These are phyloP conservation scores for Ophiostoma sp. DNA, from an alignment of 2,329 filamentous ascomycete genomes.

Conservation along the genomic window DNA sequence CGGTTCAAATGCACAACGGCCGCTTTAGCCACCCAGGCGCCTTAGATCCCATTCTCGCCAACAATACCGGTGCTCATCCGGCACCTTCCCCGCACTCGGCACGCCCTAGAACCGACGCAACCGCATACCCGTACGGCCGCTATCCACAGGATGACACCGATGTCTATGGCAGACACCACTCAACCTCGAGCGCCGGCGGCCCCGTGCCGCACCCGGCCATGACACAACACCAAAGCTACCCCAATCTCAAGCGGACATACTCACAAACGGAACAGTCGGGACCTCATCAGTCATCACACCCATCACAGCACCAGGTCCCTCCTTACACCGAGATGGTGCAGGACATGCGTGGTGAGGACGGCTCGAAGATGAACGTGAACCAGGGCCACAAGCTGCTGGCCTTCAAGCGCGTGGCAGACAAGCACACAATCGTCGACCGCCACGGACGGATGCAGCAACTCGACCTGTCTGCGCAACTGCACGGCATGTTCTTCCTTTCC, in stretches of 20 bases:
- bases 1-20: slow-evolving; percentile 45
- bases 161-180: slow-evolving; percentile 46
- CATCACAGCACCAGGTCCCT: slow-evolving; percentile 29
- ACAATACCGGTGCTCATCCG: slow-evolving; percentile 31
- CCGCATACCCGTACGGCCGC: slow-evolving; percentile 47
- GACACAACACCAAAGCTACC: slow-evolving; percentile 48
- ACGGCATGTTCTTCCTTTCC: slow-evolving; percentile 84
- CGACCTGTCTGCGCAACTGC: slow-evolving; percentile 66
- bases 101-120: slow-evolving; percentile 46
- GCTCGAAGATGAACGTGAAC: slow-evolving; percentile 51
- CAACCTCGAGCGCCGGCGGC: slow-evolving; percentile 20
- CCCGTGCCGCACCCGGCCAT: slow-evolving; percentile 37
- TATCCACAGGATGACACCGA: slow-evolving; percentile 52
- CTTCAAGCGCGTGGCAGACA: slow-evolving; percentile 53
- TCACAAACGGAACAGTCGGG: slow-evolving; percentile 43
- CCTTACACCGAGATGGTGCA: slow-evolving; percentile 57
- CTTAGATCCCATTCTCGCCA: slow-evolving; percentile 46
- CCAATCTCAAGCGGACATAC: slow-evolving; percentile 53
- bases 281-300: slow-evolving; percentile 16
- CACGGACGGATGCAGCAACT: slow-evolving; percentile 56
- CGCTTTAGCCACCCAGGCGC: slow-evolving; percentile 42
- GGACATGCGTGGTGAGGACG: slow-evolving; percentile 51
- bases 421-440: slow-evolving; percentile 55
- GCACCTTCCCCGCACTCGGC: slow-evolving; percentile 41
- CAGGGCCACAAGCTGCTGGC: slow-evolving; percentile 58